phyloP scores from a whole-genome alignment of 306 rosid genomes.

The Fagus crenata region DNA sequence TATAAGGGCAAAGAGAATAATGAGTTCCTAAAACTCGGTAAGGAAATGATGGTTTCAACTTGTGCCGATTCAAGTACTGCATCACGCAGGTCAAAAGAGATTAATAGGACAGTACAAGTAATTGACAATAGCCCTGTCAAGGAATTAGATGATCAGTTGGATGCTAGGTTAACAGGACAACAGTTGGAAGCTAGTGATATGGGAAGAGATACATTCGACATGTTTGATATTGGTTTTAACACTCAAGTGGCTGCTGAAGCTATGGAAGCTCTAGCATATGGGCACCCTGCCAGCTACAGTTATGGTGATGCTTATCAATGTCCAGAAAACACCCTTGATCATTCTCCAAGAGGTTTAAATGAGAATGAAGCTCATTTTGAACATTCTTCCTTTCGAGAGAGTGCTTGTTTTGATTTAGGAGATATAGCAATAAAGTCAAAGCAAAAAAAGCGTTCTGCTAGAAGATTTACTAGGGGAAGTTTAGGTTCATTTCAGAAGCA shows the following conservation, averaged over 20 bases:
- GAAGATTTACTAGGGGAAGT: slow-evolving; percentile 37
- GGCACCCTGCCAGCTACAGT: slow-evolving; percentile 19
- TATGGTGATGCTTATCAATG: slow-evolving; percentile 30
- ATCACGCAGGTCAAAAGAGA: neutral
- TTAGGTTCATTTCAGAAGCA: slow-evolving; percentile 26
- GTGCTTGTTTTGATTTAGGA: slow-evolving; percentile 24
- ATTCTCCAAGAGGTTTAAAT: slow-evolving; percentile 23
- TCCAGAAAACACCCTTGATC: slow-evolving; percentile 28
- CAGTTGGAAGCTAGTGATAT: slow-evolving; percentile 31
- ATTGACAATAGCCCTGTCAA: slow-evolving; percentile 23
- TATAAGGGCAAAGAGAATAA: slow-evolving; percentile 30
- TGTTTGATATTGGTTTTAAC: slow-evolving; percentile 56
- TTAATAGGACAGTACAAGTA: slow-evolving; percentile 15
- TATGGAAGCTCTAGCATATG: slow-evolving; percentile 61
- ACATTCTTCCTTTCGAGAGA: slow-evolving; percentile 22
- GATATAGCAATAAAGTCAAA: slow-evolving; percentile 30
- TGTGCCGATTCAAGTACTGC: slow-evolving; percentile 10
- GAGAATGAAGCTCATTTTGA: slow-evolving; percentile 29
- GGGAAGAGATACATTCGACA: slow-evolving; percentile 32
- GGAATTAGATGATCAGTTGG: slow-evolving; percentile 30
- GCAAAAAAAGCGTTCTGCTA: slow-evolving; percentile 40
- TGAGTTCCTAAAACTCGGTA: neutral
- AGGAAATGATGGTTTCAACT: slow-evolving; percentile 19
- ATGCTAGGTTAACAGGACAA: slow-evolving; percentile 27
- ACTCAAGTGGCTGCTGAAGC: slow-evolving; percentile 89